Percentiles rank a stretch among this genome's conserved stretches.
Conservation (phyloP, 495 filamentous ascomycete species). For the Penicillium taxi region DNA sequence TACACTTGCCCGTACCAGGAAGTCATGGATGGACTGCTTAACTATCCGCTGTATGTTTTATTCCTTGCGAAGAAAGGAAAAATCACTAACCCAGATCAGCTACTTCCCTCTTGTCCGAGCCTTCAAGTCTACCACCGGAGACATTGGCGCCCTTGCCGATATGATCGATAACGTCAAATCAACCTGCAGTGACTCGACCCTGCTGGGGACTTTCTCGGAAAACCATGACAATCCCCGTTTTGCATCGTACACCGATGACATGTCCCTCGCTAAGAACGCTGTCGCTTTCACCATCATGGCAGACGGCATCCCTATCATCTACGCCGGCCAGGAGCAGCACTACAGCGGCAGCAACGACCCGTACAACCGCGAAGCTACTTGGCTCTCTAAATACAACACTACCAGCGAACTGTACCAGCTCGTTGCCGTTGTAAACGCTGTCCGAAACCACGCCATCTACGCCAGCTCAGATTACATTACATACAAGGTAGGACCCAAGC, state of each 20-base stretch:
- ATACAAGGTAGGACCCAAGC: conserved; percentile 28
- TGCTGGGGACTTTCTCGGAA: conserved; percentile 67
- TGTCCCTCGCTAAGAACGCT: conserved; percentile 55
- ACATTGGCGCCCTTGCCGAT: conserved; percentile 50
- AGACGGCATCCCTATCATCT: conserved; percentile 60
- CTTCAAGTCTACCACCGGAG: conserved; percentile 53
- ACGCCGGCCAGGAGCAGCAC: conserved; percentile 69
- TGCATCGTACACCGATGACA: conserved; percentile 44
- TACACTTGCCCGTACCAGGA: conserved; percentile 61
- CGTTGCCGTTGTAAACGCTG: conserved; percentile 50
- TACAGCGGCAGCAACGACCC: conserved; percentile 58
- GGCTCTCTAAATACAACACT: conserved; percentile 59
- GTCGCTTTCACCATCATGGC: conserved; percentile 64
- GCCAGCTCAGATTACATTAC: conserved; percentile 39
- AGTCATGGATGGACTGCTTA: conserved; percentile 53
- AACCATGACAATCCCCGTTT: conserved; percentile 74
- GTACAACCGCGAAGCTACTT: conserved; percentile 66
- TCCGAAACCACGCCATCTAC: conserved; percentile 49
- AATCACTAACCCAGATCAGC: conserved; percentile 7
- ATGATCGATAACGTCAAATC: conserved; percentile 50
- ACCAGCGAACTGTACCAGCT: conserved; percentile 53
- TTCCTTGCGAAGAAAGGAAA: neutral
- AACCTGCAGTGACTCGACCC: conserved; percentile 50
- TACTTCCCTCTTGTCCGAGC: conserved; percentile 53
- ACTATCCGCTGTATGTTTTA: conserved; percentile 46